Conservation (phyloP, 2,329 filamentous ascomycete genomes). For the Xylariaceae sp. region DNA sequence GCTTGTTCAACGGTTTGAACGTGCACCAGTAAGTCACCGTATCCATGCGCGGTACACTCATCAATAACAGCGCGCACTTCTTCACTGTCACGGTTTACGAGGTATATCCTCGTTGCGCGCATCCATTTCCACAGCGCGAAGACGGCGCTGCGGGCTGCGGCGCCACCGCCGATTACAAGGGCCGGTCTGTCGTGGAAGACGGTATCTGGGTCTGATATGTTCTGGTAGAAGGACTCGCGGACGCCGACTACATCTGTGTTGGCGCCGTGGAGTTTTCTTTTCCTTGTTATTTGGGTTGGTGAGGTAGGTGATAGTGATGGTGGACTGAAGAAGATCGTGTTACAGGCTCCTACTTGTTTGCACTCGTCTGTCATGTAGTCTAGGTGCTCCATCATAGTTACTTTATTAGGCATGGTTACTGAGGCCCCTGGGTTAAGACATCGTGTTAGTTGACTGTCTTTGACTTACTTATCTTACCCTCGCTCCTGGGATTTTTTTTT, state of each 20-base stretch:
- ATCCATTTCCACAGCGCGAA: conserved; percentile 71
- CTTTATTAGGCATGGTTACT: conserved; percentile 82
- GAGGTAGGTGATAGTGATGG: no score
- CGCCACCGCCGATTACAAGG: conserved; percentile 73
- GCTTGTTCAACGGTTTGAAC: conserved; percentile 62
- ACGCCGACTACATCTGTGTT: conserved; percentile 82
- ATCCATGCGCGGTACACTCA: conserved; percentile 58
- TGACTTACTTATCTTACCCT: no score
- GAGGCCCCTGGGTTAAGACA: conserved; percentile 37
- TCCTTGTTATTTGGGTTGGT: conserved; percentile 35
- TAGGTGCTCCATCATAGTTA: conserved; percentile 68
- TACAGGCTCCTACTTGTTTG: conserved; percentile 70
- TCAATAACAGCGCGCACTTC: conserved; percentile 65
- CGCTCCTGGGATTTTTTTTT: no score
- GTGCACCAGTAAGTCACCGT: conserved; percentile 57
- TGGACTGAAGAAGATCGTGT: conserved; percentile 67
- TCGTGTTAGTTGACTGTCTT: no score
- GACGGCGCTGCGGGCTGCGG: conserved; percentile 72
- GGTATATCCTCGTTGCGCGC: conserved; percentile 64
- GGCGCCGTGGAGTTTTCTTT: conserved; percentile 60
- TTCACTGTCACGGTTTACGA: conserved; percentile 67
- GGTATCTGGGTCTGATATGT: conserved; percentile 41
- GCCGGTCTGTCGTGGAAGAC: conserved; percentile 58
- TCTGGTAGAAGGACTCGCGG: conserved; percentile 64
- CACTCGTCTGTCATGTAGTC: conserved; percentile 72